Percentiles rank a stretch among this genome's conserved stretches.
phyloP scores from a whole-genome alignment of 164 flowering plant species.

The grape (Vitis vinifera) region DNA sequence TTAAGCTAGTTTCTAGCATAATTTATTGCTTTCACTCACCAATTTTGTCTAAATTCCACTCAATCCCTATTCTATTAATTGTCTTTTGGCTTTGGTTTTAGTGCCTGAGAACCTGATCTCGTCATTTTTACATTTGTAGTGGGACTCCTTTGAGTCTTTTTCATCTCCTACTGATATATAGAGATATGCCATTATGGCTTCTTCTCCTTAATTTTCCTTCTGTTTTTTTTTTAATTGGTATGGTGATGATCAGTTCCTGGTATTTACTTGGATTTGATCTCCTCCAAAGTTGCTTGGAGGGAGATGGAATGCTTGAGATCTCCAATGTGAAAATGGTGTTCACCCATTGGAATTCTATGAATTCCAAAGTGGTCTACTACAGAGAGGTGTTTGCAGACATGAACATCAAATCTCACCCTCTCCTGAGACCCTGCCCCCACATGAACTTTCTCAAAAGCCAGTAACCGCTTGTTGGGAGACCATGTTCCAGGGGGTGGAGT shows the following conservation, averaged over 20 bases:
- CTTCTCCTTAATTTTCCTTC: not conserved
- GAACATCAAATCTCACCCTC: constrained; percentile 31
- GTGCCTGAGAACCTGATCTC: too few species aligned
- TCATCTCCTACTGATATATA: too few species aligned
- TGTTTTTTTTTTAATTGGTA: not conserved
- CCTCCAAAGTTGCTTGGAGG: constrained; percentile 28
- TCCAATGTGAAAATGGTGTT: constrained; percentile 53
- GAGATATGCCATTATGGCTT: too few species aligned
- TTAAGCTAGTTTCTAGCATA: too few species aligned
- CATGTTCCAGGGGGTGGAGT: constrained; percentile 32
- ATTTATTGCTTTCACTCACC: too few species aligned
- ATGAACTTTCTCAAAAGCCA: constrained; percentile 55
- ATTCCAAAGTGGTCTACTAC: constrained; percentile 49
- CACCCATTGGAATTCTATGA: constrained; percentile 62
- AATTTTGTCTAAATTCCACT: too few species aligned
- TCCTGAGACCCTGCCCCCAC: constrained; percentile 32
- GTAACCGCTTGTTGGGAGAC: constrained; percentile 34
- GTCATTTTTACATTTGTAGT: too few species aligned
- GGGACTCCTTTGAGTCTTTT: too few species aligned
- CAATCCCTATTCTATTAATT: too few species aligned
- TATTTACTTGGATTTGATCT: constrained; percentile 2
- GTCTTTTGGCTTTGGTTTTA: too few species aligned
- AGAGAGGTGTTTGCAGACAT: constrained; percentile 55
- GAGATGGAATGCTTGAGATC: constrained; percentile 47
- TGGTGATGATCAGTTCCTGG: too few species aligned